Evolutionary conservation across 2,329 filamentous ascomycete species (phyloP).

Genomic region (Phialocephala sp.): DNA sequence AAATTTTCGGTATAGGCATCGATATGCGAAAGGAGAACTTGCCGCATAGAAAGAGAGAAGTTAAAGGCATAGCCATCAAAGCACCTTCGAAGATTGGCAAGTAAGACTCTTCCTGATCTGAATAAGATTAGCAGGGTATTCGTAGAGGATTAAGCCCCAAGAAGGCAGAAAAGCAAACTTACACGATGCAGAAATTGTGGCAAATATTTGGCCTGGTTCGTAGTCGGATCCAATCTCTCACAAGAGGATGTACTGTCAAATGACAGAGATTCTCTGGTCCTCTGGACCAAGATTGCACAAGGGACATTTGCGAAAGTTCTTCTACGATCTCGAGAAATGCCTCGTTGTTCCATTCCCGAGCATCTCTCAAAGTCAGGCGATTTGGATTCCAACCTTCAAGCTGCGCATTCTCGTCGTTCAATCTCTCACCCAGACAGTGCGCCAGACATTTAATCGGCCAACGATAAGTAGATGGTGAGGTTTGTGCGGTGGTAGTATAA

Average conservation of each 20-base stretch:
- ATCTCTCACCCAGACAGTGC: slow-evolving; percentile 12
- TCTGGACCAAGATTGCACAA: slow-evolving; percentile 32
- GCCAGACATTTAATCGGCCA: slow-evolving; percentile 18
- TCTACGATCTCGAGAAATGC: slow-evolving; percentile 27
- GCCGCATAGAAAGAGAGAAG: slow-evolving; percentile 12
- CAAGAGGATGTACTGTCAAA: slow-evolving; percentile 34
- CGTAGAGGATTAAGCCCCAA: background rate
- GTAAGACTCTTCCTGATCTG: slow-evolving; percentile 16
- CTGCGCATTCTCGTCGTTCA: background rate
- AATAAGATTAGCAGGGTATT: background rate
- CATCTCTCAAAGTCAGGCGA: background rate
- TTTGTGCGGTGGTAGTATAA: slow-evolving; percentile 15
- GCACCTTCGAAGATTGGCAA: background rate
- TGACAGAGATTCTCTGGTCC: slow-evolving; percentile 24
- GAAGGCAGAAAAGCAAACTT: background rate
- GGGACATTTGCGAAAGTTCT: slow-evolving; percentile 28
- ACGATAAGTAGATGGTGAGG: background rate
- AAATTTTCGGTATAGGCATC: slow-evolving; percentile 17
- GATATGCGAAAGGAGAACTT: slow-evolving; percentile 23
- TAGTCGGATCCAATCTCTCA: slow-evolving; percentile 36
- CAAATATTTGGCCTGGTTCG: slow-evolving; percentile 17
- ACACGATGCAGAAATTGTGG: slow-evolving; percentile 16
- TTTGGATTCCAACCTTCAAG: background rate
- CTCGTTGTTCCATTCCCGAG: slow-evolving; percentile 21
- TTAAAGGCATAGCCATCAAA: slow-evolving; percentile 9